Base-by-base conservation (phyloP, 1,284 basidiomycete species). In the Tausonia pullulans region DNA sequence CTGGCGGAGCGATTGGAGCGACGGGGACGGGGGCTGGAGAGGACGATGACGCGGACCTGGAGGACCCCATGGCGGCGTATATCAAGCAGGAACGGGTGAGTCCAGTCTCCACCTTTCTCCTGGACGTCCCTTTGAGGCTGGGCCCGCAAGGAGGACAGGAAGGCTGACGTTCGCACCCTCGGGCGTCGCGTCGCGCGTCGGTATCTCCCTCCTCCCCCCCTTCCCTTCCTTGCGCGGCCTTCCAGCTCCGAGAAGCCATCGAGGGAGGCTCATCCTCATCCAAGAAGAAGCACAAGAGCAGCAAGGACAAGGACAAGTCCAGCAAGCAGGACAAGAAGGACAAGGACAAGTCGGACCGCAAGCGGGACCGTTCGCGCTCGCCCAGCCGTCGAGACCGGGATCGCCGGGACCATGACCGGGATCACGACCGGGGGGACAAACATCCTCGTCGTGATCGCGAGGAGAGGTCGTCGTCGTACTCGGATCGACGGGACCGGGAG, bases 1-100 rank as follows among this genome's bases (percentile, higher is more conserved):
- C 9, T 8, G 46, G 13, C 66, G 52, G 27, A 9, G 61, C 45
- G 6, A 16, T 27, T 63, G 43, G 8, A 46, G n/a, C 61, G 11
- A 40, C 14, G 50, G 50, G 39, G 49, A 62, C 39, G 53, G 48
- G 48, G 46, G 61, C 76, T 0, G 83, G 83, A 10, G 84, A 86
- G 56, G 85, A 84, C 5, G 86, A 80, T 7, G 81, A 83, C 4
- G 87, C 94, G 65, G 94, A 98, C 74, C 87, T 90, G 4, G 92
- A 98, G 72, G 96, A 99, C 76, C 96, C 96, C 0, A 98, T 99
- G 96, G 85, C 87, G 16, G 90, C 90, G 67, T 98, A 91, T 74
- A 70, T 79, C 51, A 71, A 72, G n/a, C 65, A 69, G 53, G 67
- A 71, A 40, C 51, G 57, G 44, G 61, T 62, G 11, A 45, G 61